Evolutionary conservation across 345 rosid species (phyloP).

Genomic region (Isatis tinctoria): DNA sequence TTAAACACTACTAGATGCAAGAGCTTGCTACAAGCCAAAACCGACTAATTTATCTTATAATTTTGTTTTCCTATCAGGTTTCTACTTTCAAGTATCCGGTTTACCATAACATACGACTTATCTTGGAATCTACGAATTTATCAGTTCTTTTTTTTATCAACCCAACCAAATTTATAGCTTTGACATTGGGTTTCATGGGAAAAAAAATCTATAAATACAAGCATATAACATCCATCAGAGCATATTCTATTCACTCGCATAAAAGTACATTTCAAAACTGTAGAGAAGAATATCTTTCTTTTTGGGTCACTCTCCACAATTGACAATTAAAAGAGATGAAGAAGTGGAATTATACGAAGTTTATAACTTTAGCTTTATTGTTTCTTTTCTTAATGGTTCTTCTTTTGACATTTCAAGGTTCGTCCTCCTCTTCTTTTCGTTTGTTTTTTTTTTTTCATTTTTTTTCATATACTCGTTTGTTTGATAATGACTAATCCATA

Average conservation of each 20-base stretch:
- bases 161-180: background rate
- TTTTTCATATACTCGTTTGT: background rate
- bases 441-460: too few species aligned
- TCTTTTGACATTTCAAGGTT: slow-evolving; percentile 3
- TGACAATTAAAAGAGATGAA: background rate
- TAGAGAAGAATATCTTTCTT: background rate
- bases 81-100: too few species aligned
- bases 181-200: background rate
- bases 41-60: too few species aligned
- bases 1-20: background rate
- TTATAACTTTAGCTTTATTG: background rate
- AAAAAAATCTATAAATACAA: background rate
- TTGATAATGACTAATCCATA: background rate
- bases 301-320: background rate
- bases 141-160: too few species aligned
- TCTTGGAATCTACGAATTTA: too few species aligned
- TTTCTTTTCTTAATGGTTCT: background rate
- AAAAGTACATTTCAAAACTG: background rate
- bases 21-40: too few species aligned
- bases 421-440: background rate
- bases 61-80: too few species aligned
- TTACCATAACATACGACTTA: too few species aligned
- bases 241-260: too few species aligned
- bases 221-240: background rate
- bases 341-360: background rate